phyloP scores from a whole-genome alignment of 2,329 filamentous ascomycete species.

The Talaromyces sp. region DNA sequence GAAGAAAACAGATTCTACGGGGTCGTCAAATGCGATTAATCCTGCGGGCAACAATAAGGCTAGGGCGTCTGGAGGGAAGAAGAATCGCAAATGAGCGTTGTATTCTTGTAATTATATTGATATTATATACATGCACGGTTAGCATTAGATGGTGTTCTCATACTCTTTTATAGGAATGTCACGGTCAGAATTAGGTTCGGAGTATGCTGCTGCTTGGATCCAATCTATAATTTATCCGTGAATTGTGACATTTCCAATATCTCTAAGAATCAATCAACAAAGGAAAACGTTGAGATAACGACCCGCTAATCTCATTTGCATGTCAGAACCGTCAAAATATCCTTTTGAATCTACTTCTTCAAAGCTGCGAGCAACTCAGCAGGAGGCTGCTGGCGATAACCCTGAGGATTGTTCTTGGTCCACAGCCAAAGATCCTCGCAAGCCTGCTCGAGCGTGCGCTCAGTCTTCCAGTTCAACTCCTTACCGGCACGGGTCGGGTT shows the following conservation, averaged over 20 bases:
- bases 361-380: conserved; percentile 65
- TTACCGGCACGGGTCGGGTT: conserved; percentile 82
- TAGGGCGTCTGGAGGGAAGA: conserved; percentile 15
- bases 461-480: conserved; percentile 89
- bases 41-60: conserved; percentile 2
- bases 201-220: not conserved
- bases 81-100: conserved; percentile 20
- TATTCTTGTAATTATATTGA: not conserved
- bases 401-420: conserved; percentile 95
- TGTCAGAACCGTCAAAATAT: not conserved
- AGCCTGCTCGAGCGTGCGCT: conserved; percentile 84
- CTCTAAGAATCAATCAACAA: not conserved
- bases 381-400: conserved; percentile 89
- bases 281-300: not conserved
- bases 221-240: not conserved
- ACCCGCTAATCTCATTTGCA: conserved; percentile 6
- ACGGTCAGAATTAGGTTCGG: not conserved
- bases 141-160: conserved; percentile 4
- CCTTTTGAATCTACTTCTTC: conserved; percentile 27
- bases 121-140: not conserved
- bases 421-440: conserved; percentile 94
- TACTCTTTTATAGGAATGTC: not conserved
- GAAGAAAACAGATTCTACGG: not conserved
- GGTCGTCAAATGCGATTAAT: not conserved
- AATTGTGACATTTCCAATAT: not conserved